Base-by-base conservation (phyloP, 352 stramenopile species). In the Blastocystis sp. region DNA sequence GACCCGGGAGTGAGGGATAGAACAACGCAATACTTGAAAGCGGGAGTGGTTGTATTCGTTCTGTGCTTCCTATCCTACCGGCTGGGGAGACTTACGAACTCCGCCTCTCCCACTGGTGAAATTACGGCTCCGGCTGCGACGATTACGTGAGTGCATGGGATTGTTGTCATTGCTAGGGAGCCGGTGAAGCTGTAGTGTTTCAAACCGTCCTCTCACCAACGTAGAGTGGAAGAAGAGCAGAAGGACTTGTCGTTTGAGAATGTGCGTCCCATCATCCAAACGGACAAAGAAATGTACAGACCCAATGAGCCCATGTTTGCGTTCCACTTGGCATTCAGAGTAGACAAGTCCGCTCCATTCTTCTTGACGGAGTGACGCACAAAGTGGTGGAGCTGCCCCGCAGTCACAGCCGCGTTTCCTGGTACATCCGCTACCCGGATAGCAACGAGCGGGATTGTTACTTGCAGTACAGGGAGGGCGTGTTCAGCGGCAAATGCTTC, bases 261-360 rank as follows among this genome's bases (percentile, higher is more conserved):
- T 14, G 40, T 74, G 40, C 64, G 64, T n/a, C 23, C 64, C 19
- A 74, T 74, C 45, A 74, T 74, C 40, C 64, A 74, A 74, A 74
- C 41, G 64, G 64, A 74, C 41, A 74, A 74, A 28, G 64, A 74
- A 74, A 41, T 74, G 34, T 74, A 74, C 41, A 9, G 21, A 48
- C 64, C 64, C 17, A 19, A 1, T 3, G 64, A 74, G 43, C 10
- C 40, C 48, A 56, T 56, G 48, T 56, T 17, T 56, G 48, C 48
- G 48, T 7, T 56, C 14, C 48, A 17, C 5, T 56, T 14, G 5
- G 0, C 14, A 56, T 56, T 14, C 5, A 56, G 5, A 7, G 48
- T 48, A 52, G 17, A 10, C 21, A 74, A 53, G 43, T 74, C 34
- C n/a, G 64, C 21, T 19, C 41, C 10, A 28, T 52, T 43, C 34